A percentile compares a stretch with the other conserved stretches of the same genome.
Evolutionary conservation across 2,329 filamentous ascomycete species (phyloP).

Genomic region (Pseudogymnoascus sp.): DNA sequence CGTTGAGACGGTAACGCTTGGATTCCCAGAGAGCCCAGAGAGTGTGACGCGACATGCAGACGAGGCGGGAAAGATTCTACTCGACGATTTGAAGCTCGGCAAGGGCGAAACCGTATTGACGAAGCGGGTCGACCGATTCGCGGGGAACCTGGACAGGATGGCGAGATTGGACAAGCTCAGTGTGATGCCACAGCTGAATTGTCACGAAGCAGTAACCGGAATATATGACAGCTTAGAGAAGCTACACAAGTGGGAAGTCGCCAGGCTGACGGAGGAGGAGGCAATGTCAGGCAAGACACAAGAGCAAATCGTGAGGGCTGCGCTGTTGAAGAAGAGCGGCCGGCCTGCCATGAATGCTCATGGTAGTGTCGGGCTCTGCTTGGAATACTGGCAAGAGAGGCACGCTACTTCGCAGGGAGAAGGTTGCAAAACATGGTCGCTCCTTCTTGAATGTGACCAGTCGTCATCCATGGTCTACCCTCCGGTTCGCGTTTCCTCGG

Average conservation of each 20-base stretch:
- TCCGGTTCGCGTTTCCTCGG: slow-evolving; percentile 62
- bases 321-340: slow-evolving; percentile 63
- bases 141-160: slow-evolving; percentile 62
- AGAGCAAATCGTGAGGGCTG: slow-evolving; percentile 26
- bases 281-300: slow-evolving; percentile 39
- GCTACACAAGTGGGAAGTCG: slow-evolving; percentile 65
- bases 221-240: slow-evolving; percentile 63
- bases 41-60: slow-evolving; percentile 54
- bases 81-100: slow-evolving; percentile 53
- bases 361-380: slow-evolving; percentile 57
- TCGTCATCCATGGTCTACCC: slow-evolving; percentile 41
- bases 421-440: slow-evolving; percentile 49
- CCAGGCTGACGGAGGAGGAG: slow-evolving; percentile 46
- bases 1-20: slow-evolving; percentile 55
- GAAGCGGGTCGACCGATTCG: slow-evolving; percentile 63
- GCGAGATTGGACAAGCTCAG: slow-evolving; percentile 67
- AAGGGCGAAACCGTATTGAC: slow-evolving; percentile 58
- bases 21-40: slow-evolving; percentile 53
- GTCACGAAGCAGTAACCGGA: slow-evolving; percentile 69
- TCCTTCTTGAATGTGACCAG: slow-evolving; percentile 59
- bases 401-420: slow-evolving; percentile 39
- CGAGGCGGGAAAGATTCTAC: slow-evolving; percentile 58
- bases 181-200: slow-evolving; percentile 60
- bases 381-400: slow-evolving; percentile 72
- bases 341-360: slow-evolving; percentile 64